These are phyloP conservation scores for Mortierella sp. DNA, from an alignment of 371 early-diverging fungal genomes.

Conservation along the genomic window DNA sequence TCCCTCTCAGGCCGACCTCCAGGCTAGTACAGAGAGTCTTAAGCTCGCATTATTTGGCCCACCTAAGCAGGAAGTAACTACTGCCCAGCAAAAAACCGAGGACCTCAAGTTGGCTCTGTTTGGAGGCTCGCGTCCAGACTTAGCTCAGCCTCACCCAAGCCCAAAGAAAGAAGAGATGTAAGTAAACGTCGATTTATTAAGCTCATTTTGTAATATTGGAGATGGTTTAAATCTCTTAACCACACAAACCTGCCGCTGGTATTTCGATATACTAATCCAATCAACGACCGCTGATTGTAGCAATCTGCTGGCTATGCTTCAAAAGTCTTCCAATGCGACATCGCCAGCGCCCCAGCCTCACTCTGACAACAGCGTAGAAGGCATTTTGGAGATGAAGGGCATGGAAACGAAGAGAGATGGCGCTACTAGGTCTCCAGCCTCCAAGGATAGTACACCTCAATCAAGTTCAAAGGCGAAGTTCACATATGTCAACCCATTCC, in stretches of 20 bases:
- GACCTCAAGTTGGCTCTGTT: conserved; percentile 53
- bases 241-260: not conserved
- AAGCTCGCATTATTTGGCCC: conserved; percentile 58
- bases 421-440: conserved; percentile 17
- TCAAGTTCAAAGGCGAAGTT: conserved; percentile 38
- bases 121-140: conserved; percentile 42
- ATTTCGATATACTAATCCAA: not conserved
- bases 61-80: conserved; percentile 32
- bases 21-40: conserved; percentile 55
- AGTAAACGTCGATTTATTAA: not conserved
- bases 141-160: conserved; percentile 39
- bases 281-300: conserved; percentile 8
- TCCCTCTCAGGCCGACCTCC: conserved; percentile 30
- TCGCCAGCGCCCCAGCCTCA: conserved; percentile 26
- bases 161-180: conserved; percentile 55
- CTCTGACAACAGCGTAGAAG: conserved; percentile 8
- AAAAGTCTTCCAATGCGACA: conserved; percentile 39
- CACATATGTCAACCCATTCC: conserved; percentile 56
- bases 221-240: not conserved
- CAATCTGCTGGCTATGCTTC: conserved; percentile 43
- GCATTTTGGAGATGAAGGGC: conserved; percentile 10
- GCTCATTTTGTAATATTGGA: not conserved
- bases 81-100: conserved; percentile 50
- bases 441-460: conserved; percentile 43
- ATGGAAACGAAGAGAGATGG: conserved; percentile 9